Evolutionary conservation across 2,329 filamentous ascomycete species (phyloP).

Genomic region (Stromatinia cepivora): DNA sequence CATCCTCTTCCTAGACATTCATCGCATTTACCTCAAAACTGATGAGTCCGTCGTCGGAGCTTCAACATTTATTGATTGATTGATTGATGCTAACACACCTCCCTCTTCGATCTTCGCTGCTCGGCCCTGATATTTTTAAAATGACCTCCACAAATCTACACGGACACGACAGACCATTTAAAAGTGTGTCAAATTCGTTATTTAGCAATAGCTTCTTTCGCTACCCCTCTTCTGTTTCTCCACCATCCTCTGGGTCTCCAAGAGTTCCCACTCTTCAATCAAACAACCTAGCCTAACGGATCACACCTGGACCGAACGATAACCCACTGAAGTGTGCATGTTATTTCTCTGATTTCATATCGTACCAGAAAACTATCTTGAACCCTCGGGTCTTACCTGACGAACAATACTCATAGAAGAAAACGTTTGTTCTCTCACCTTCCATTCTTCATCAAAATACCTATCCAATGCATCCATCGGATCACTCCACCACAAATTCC

Average conservation of each 20-base stretch:
- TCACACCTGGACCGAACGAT: not conserved
- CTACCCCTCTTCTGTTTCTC: constrained; percentile 5
- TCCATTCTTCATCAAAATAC: constrained; percentile 11
- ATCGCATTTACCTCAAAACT: not conserved
- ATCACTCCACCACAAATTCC: constrained; percentile 9
- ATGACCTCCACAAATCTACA: constrained; percentile 17
- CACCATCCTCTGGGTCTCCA: not conserved
- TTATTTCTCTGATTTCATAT: constrained; percentile 5
- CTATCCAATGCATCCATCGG: not conserved
- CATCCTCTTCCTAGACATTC: not conserved
- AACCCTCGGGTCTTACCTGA: too few relatives aligned
- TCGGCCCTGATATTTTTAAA: constrained; percentile 14
- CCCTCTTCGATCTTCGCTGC: not conserved
- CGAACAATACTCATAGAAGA: not conserved
- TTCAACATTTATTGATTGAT: constrained; percentile 1
- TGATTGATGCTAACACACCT: constrained; percentile 10
- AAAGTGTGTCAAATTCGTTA: constrained; percentile 9
- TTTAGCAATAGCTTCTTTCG: constrained; percentile 7
- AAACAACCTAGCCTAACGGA: not conserved
- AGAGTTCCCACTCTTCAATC: constrained; percentile 10
- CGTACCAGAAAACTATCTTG: not conserved
- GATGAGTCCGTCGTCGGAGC: constrained; percentile 6
- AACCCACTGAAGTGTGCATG: not conserved
- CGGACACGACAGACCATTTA: not conserved
- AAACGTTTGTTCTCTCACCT: not conserved